Base-by-base conservation (phyloP, 106 monocot genomes). In the Agapanthus africanus region DNA sequence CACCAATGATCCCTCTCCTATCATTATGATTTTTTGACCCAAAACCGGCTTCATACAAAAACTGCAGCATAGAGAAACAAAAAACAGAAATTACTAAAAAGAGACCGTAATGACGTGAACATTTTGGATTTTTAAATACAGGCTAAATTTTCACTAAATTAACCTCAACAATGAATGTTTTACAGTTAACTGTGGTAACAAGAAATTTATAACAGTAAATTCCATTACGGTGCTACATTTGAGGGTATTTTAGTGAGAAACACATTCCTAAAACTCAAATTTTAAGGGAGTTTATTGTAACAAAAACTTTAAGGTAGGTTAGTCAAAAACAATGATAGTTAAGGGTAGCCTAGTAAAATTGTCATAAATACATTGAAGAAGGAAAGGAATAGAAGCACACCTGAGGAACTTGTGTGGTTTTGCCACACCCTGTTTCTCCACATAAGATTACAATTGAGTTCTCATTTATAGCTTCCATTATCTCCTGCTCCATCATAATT, bases 341-440 rank as follows among this genome's bases (percentile, higher is more conserved):
- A n/a, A n/a, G n/a, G n/a, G n/a, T n/a, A n/a, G n/a, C n/a, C n/a
- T n/a, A n/a, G n/a, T n/a, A n/a, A n/a, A n/a, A n/a, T n/a, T n/a
- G n/a, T n/a, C n/a, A n/a, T n/a, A n/a, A n/a, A n/a, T n/a, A n/a
- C n/a, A n/a, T n/a, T 61, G 19, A 5, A 59, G 19, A 13, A 61
- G 15, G 35, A 18, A 61, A 35, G 34, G 34, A 34, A 35, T n/a
- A 19, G 19, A 61, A 67, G 47, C 64, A 62, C 21, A 97, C 97
- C 93, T 99, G 93, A 41, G 99, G 99, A 76, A 99, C 99, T 69
- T 93, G 99, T 57, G 93, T 99, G 33, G 99, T 99, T 76, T 99
- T 99, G 42, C 99, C 93, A 71, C 93, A 99, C 54, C 93, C 99
- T 59, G 99, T 99, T 80, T 99, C 99, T 70, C 99, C 99, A 76